Percentiles rank a stretch among this genome's conserved stretches.
These are phyloP conservation scores for Chlorella sp. DNA, from an alignment of 139 green algal genomes.

Conservation along the genomic window DNA sequence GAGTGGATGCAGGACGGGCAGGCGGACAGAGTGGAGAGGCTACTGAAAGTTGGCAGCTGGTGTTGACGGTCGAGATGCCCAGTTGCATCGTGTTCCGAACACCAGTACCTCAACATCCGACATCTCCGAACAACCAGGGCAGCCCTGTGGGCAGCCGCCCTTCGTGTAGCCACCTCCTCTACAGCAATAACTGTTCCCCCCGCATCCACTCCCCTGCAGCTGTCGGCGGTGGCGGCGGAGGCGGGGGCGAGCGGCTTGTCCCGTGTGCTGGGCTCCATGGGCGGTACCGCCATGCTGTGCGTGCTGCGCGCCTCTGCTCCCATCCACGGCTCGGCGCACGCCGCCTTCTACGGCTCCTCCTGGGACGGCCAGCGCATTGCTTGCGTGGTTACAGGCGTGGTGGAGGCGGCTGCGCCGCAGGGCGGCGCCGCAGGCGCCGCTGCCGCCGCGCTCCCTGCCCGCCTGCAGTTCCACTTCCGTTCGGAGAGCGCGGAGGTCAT, in stretches of 20 bases:
- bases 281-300: slow-evolving; percentile 22
- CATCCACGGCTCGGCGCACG: slow-evolving; percentile 33
- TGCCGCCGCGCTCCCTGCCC: slow-evolving; percentile 10
- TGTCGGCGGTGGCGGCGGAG: slow-evolving; percentile 7
- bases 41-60: too few species aligned
- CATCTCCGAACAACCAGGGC: too few species aligned
- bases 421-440: neutral
- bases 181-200: too few species aligned
- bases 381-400: slow-evolving; percentile 34
- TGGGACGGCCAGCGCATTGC: slow-evolving; percentile 49
- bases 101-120: too few species aligned
- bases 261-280: neutral
- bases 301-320: slow-evolving; percentile 22
- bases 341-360: slow-evolving; percentile 40
- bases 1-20: neutral
- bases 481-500: slow-evolving; percentile 42
- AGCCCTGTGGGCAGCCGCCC: too few species aligned
- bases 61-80: too few species aligned
- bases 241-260: slow-evolving; percentile 12
- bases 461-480: slow-evolving; percentile 44
- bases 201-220: slow-evolving; percentile 1
- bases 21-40: too few species aligned
- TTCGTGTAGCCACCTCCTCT: too few species aligned
- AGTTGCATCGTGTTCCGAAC: too few species aligned
- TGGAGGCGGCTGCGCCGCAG: neutral